Evolutionary conservation across 2,329 filamentous ascomycete genomes (phyloP), one percentile per base, ranked within the genome.

Genomic region (Penicillium sp.): DNA sequence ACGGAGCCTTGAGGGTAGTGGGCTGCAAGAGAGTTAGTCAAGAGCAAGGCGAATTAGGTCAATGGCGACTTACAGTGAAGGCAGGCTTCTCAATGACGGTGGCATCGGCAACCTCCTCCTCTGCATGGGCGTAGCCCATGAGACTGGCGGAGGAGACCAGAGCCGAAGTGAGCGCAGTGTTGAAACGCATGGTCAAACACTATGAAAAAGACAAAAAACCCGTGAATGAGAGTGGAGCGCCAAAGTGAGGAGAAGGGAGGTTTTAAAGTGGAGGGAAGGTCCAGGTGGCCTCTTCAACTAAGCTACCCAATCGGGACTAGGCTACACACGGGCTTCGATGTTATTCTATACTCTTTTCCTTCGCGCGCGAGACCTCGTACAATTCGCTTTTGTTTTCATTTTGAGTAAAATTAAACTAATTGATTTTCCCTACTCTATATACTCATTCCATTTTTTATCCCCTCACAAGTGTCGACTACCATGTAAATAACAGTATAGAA

Each of bases 1-100:
- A 99, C 57, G 92, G 91, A 65, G 88, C 94, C 81, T 97, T 94
- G 70, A 97, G 75, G 60, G 81, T 84, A 63, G 92, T 91, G 56
- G 94, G 92, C 93, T 99, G 71, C 14, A 44, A 43, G 49, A 11
- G 21, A 5, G 52, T 47, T 40, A 57, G 46, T 34, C 45, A n/a
- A 38, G 32, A n/a, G 38, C 59, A 54, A 50, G 59, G 29, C 29
- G 27, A 34, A 7, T n/a, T 6, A 13, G 13, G 6, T 38, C 44
- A 32, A 44, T 47, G 48, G 38, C 16, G 16, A 82, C 91, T 81
- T 83, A 96, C 92, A 62, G 92, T 96, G 73, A 97, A 97, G 54
- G 86, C 90, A 44, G 93, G 89, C 67, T 91, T 85, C 72, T 87
- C 81, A 55, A 88, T 79, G 47, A 82, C 80, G 52, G 84, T 77